Conservation (phyloP, 257 asterid genomes). For the Nicotiana sylvestris region DNA sequence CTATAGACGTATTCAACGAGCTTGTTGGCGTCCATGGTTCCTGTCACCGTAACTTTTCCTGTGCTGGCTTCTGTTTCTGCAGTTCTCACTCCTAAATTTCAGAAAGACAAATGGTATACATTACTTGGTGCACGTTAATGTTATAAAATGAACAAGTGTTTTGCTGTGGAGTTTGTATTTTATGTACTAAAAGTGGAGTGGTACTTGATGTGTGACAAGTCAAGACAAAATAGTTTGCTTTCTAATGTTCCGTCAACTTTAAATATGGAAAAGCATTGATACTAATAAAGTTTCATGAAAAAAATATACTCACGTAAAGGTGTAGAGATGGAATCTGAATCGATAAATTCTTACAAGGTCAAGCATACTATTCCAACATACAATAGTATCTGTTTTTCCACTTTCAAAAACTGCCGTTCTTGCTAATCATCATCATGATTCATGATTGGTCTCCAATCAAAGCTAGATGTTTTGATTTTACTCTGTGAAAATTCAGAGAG, state of each 20-base stretch:
- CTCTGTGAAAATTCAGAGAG: background rate
- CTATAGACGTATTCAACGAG: constrained; percentile 89
- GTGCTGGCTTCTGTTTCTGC: constrained; percentile 71
- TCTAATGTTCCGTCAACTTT: background rate
- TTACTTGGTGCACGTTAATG: background rate
- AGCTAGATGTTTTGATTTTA: background rate
- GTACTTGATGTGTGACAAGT: background rate
- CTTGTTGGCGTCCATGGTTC: constrained; percentile 67
- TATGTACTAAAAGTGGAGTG: too few species aligned
- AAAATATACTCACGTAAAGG: background rate
- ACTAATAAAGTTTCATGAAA: background rate
- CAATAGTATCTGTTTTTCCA: background rate
- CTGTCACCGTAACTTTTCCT: constrained; percentile 79
- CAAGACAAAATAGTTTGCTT: background rate
- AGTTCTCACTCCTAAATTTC: constrained; percentile 60
- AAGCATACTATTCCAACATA: background rate
- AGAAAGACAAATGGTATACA: background rate
- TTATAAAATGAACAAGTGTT: background rate
- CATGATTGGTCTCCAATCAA: background rate
- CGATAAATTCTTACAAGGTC: background rate
- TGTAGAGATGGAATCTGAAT: background rate
- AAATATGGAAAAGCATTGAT: background rate
- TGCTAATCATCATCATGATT: too few species aligned
- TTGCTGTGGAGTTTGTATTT: background rate
- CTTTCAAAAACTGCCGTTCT: too few species aligned